Percentiles rank a stretch among this genome's conserved stretches.
phyloP scores from a whole-genome alignment of 345 rosid genomes.

The Acer campestre region DNA sequence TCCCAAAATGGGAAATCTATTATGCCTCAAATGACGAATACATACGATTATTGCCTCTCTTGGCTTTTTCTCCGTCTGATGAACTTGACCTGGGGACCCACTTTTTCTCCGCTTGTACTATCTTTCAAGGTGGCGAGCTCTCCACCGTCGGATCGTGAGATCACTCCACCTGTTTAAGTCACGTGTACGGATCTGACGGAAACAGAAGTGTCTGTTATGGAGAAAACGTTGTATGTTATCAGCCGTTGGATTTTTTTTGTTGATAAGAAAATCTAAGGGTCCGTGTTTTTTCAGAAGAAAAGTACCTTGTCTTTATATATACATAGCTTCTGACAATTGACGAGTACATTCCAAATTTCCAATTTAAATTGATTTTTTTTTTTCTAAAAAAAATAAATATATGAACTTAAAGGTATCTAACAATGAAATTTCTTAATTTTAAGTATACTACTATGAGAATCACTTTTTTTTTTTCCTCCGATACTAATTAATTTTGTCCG shows the following conservation, averaged over 20 bases:
- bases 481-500: no score
- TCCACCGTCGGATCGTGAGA: conserved; percentile 16
- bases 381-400: no score
- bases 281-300: not conserved
- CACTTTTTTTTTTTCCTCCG: no score
- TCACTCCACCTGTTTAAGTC: not conserved
- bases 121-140: not conserved
- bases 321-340: not conserved
- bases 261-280: not conserved
- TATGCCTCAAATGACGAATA: conserved; percentile 19
- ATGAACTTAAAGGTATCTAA: no score
- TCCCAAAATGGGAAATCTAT: not conserved
- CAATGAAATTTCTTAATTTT: no score
- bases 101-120: not conserved
- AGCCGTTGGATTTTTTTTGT: conserved; percentile 11
- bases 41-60: conserved; percentile 1
- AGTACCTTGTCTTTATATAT: not conserved
- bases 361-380: not conserved
- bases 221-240: not conserved
- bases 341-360: not conserved
- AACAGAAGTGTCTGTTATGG: not conserved
- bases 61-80: conserved; percentile 4
- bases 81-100: conserved; percentile 3
- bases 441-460: no score
- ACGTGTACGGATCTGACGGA: conserved; percentile 2